Evolutionary conservation across 108 stramenopile species (phyloP).

Genomic region (Stephanodiscus minutulus): DNA sequence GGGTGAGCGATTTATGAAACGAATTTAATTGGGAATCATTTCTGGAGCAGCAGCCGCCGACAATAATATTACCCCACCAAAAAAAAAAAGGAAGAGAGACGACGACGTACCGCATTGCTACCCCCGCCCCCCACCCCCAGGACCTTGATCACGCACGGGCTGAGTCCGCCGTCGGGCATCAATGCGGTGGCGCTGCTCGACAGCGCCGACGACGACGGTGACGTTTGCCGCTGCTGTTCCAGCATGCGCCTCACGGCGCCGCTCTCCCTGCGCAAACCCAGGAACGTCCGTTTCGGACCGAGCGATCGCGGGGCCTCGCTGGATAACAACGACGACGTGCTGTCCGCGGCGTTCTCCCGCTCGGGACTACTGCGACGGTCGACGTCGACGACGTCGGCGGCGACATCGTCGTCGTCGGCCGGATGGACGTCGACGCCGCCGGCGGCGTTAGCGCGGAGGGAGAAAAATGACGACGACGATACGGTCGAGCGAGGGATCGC

Average conservation of each 20-base stretch:
- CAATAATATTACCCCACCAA: too few species aligned
- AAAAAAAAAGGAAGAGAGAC: background rate
- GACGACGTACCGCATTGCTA: constrained; percentile 59
- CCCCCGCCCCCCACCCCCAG: constrained; percentile 88
- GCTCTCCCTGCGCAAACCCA: constrained; percentile 46
- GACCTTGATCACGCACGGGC: constrained; percentile 76
- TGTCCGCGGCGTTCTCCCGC: background rate
- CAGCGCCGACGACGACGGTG: background rate
- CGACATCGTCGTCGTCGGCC: background rate
- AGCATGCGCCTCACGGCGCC: constrained; percentile 38
- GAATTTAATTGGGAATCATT: background rate
- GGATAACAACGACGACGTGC: background rate
- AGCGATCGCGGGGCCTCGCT: constrained; percentile 19
- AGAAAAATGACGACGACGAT: background rate
- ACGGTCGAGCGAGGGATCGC: background rate
- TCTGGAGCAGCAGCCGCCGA: too few species aligned
- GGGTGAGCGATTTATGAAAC: background rate
- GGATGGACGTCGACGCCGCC: constrained; percentile 9
- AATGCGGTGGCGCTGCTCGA: constrained; percentile 35
- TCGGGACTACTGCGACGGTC: background rate
- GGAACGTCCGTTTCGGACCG: constrained; percentile 33
- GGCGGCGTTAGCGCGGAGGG: background rate
- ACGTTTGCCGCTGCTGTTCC: constrained; percentile 5
- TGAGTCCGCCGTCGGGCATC: constrained; percentile 75
- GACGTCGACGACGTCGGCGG: background rate